Base-by-base conservation (phyloP, 2,329 filamentous ascomycete species). In the Paraphoma sp. region DNA sequence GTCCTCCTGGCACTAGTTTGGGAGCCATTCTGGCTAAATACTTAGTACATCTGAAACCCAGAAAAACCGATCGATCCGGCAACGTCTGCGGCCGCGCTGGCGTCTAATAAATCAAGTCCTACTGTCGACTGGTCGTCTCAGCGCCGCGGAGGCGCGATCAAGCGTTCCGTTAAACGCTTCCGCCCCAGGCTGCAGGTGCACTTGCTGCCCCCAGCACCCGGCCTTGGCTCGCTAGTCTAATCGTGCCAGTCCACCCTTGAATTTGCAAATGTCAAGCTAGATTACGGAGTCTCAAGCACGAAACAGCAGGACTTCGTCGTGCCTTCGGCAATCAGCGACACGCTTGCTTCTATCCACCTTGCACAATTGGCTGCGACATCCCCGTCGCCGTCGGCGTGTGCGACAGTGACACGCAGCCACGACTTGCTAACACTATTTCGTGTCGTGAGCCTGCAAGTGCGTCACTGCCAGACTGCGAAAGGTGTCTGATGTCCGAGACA, bases 11-110 rank as follows among this genome's bases (percentile, higher is more conserved):
- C 11, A 8, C 33, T 49, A 36, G 36, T 30, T 31, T 28, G 14
- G 17, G 51, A 28, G 12, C 44, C 41, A 62, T 60, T 62, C 45
- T 63, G 62, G 54, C 62, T 64, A 64, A 64, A 64, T 51, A 30
- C n/a, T 42, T 17, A 45, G 33, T 47, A 43, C 52, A 64, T 62
- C 59, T 62, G 59, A 60, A 62, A 64, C 61, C 51, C 41, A 45
- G 11, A 45, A 28, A 50, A 48, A 45, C 52, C 56, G 46, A 62
- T 64, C 48, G 48, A 44, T 51, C 48, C n/a, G n/a, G 43, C 59
- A 53, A 56, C 59, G 49, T 51, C 48, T 12, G 54, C 54, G 49
- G 38, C 51, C 51, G 50, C 30, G 31, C 43, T 42, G 45, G 45
- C 31, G 38, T 46, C 29, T 51, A 53, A 11, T 12, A 36, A 42